Conservation (phyloP, 2,329 filamentous ascomycete species). For the Aureobasidium leucospermi region DNA sequence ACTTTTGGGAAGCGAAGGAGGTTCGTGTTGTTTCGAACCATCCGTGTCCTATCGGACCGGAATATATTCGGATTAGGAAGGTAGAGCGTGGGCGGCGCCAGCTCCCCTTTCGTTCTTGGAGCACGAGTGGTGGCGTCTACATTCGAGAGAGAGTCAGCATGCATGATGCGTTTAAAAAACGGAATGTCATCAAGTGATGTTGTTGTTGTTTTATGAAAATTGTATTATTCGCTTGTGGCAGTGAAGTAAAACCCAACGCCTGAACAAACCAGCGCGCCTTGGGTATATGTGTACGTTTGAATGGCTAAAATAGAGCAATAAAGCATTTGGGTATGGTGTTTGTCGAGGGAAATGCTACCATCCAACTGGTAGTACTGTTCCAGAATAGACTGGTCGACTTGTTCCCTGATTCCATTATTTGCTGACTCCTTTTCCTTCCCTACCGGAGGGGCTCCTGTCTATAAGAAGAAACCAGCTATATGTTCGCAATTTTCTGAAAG, state of each 20-base stretch:
- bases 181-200: background rate
- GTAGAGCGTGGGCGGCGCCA: no score
- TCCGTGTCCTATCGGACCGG: no score
- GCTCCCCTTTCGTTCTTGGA: no score
- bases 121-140: no score
- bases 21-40: no score
- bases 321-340: background rate
- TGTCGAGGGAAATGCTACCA: background rate
- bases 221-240: background rate
- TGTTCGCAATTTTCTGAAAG: background rate
- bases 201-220: background rate
- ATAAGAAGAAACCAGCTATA: background rate
- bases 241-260: conserved; percentile 1
- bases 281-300: conserved; percentile 8
- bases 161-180: background rate
- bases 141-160: background rate
- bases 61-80: no score
- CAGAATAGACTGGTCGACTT: background rate
- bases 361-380: background rate
- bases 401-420: background rate
- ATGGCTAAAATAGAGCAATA: background rate
- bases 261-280: conserved; percentile 1
- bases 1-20: no score
- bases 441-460: background rate
- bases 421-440: background rate